Evolutionary conservation across 106 monocot genomes (phyloP), one percentile per base, ranked within the genome.

Genomic region (Dendrobium nobile): DNA sequence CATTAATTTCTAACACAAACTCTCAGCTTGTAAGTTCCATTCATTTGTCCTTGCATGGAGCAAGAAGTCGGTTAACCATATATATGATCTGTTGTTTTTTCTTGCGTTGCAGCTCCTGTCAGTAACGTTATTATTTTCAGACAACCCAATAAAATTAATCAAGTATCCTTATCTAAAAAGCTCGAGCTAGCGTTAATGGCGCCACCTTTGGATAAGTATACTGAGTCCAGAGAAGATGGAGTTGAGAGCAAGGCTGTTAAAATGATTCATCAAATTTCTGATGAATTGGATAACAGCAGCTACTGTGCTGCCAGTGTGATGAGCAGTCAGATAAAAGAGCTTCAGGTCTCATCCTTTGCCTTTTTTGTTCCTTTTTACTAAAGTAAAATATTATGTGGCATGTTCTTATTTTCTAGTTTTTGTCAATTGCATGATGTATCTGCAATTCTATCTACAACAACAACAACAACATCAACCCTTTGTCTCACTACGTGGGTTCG

Each of bases 121-220:
- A 96, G 84, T 77, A 96, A 96, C 83, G 84, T 96, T 67, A 45
- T 93, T 15, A 79, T 96, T 40, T 83, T 96, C 11, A 89, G 75
- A 80, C 82, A 81, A 31, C 85, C 85, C 33, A 44, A 54, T n/a
- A 47, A 13, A 33, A 44, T 68, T 64, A 41, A 20, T 84, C 85
- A 83, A 80, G 82, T 8, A 2, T 47, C 77, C 70, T 75, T 59
- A 70, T 82, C 80, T 1, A 85, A 61, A 67, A 93, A 93, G 79
- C 84, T 58, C 31, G 2, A 70, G 22, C 78, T 78, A 74, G 77
- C 85, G 56, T 47, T 73, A 79, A 27, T 90, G 55, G 87, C 89
- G 19, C 91, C 85, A 20, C 77, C 83, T 77, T 77, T 96, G 79
- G 88, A 88, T 76, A 93, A 87, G 77, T 86, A 93, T 64, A 55